Evolutionary conservation across 2,329 filamentous ascomycete genomes (phyloP), one percentile per base, ranked within the genome.

Genomic region (Immersiporthe knoxdaviesiana): DNA sequence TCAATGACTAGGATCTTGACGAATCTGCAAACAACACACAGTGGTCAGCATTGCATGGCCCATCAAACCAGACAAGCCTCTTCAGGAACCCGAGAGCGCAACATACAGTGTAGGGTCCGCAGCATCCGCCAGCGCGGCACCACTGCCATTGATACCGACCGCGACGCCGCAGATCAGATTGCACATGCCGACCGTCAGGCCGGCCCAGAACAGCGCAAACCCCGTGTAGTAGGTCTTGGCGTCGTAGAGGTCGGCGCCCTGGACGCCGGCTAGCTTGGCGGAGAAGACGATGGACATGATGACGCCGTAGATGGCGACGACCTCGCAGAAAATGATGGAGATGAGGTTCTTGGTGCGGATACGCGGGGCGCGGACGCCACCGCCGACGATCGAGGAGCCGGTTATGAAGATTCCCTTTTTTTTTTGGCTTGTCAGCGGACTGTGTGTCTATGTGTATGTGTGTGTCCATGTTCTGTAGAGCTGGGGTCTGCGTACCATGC

Each of bases 351-450:
- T 99, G 73, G 96, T 99, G 80, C 96, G 93, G 83, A 99, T 99
- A 76, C 96, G 92, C 50, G 97, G 97, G 60, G 96, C 95, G 81
- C 92, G 95, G 78, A 99, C 96, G 84, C 96, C 96, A 76, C 93
- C 96, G 77, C 97, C 97, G 74, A 99, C 88, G 79, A 99, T 99
- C 69, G 96, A 97, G 70, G 94, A 97, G 76, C 97, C 97, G 44
- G 96, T 99, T 75, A 98, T 96, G 84, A 99, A 96, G 81, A 99
- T 99, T 77, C 97, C 96, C 96, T 96, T 98, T 98, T 98, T 98
- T 77, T 1, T 16, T 11, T 59, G 5, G 11, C n/a, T n/a, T 50
- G 39, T 62, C 24, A 62, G 24, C 59, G 47, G 11, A 41, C 24
- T 41, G 3, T 62, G 11, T 2, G 27, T 39, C 37, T 39, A 4